Evolutionary conservation across 2,329 filamentous ascomycete genomes (phyloP), one percentile per base, ranked within the genome.

Genomic region (Scytalidium lignicola): DNA sequence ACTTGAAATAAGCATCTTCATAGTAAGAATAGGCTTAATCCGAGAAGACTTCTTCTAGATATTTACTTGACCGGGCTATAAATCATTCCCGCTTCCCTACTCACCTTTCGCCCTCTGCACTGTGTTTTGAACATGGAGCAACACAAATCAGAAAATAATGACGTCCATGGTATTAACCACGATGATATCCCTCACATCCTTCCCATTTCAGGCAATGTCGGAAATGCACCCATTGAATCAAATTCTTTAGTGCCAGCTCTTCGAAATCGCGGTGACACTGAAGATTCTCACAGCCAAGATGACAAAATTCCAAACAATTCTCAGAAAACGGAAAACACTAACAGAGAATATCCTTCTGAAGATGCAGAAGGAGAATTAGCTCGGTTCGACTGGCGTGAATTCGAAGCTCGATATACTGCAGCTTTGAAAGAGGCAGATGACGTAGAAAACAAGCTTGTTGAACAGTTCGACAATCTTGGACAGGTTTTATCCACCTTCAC

Each of bases 371-470:
- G 18, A 12, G 52, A 53, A 8, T 28, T 63, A 13, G 71, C 42
- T 47, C 69, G 61, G 0, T 90, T 88, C 60, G 81, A 91, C 67
- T 96, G 90, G 90, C 73, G 83, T 2, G 78, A 85, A n/a, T 83
- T 96, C 26, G 77, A 90, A 65, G 63, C 71, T 1, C 79, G 81
- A 40, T 95, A 90, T 58, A 75, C 84, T 51, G 70, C 78, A 46
- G 82, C 81, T 17, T 78, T 95, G 58, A 68, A 73, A 13, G 74
- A 83, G 39, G 79, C 85, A 28, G 77, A 83, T 46, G 71, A 73
- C 2, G 70, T 82, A 2, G 90, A 96, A 62, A 74, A 75, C 41
- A 72, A 79, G 23, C 72, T 92, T 41, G 70, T 86, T 47, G 73
- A 80, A 18, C 84, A 91, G 53, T 89, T 86, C 55, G 74, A 82